Evolutionary conservation across 2,329 filamentous ascomycete genomes (phyloP), one percentile per base, ranked within the genome.

Genomic region (Fusarium haematococcum): DNA sequence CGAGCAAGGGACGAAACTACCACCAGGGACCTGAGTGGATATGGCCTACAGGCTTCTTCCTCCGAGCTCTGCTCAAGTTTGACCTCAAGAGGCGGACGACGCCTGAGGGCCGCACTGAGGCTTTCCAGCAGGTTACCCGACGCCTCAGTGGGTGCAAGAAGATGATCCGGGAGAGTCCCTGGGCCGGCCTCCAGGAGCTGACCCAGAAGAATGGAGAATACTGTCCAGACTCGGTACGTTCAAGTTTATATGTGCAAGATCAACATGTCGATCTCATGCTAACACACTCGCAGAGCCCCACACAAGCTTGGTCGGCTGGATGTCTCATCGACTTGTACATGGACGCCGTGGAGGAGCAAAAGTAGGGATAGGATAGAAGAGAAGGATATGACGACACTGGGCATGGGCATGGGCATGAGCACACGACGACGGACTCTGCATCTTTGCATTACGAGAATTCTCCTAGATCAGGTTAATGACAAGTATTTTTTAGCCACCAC

Each of bases 11-110:
- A 59, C 90, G 97, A 66, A 99, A 98, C 84, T 99, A 99, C 84
- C 97, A 99, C 83, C 96, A 98, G 83, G 97, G 97, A 6, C 97
- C 97, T 0, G 97, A 99, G 83, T 99, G 97, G 97, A 86, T 98
- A 27, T 99, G 97, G 97, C 97, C 96, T 0, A 96, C 95, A 1
- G 97, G 97, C 6, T 99, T 95, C 86, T 99, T 98, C 88, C 87
- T 98, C 25, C 92, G 97, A 58, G 97, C 97, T 1, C 86, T 99
- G 74, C 88, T 99, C 73, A 94, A 95, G 82, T 98, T 98, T 79
- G 95, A 98, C 81, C 85, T 98, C 59, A 88, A 89, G 85, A 88
- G 95, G 33, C 89, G 94, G 58, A 78, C 76, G 39, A 84, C 83
- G 3, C 76, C 81, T 0, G 88, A 94, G 78, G 94, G 93, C 72